These are phyloP conservation scores for Zygoascus tannicola DNA, from an alignment of 805 yeast genomes.

Conservation along the genomic window DNA sequence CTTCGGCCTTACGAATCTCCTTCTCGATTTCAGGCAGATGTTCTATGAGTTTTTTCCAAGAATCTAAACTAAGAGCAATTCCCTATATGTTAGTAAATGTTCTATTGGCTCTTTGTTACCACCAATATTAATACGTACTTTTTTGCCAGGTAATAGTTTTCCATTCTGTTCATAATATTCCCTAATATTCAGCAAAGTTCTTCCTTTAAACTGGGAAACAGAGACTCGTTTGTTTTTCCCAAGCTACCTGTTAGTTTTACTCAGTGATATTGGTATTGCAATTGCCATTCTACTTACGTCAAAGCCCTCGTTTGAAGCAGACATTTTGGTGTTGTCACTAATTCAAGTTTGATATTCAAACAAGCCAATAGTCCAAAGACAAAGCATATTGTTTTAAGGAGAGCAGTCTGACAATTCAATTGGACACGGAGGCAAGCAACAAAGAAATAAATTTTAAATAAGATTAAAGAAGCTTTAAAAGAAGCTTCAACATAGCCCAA, in stretches of 20 bases:
- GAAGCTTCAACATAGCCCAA: background rate
- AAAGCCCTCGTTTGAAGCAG: too few relatives aligned
- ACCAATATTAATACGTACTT: constrained; percentile 33
- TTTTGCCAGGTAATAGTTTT: constrained; percentile 70
- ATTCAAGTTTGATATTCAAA: too few relatives aligned
- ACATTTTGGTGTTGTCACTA: too few relatives aligned
- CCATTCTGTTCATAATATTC: constrained; percentile 59
- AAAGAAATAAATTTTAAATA: background rate
- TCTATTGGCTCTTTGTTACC: background rate
- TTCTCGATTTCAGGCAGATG: constrained; percentile 15
- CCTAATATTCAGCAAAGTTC: constrained; percentile 67
- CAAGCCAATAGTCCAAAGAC: too few relatives aligned
- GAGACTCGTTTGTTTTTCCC: constrained; percentile 61
- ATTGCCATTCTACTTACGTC: too few relatives aligned
- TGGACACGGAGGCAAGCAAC: constrained; percentile 5
- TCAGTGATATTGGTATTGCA: too few relatives aligned
- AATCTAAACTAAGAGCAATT: constrained; percentile 22
- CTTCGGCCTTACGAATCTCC: constrained; percentile 17
- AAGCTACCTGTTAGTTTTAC: too few relatives aligned
- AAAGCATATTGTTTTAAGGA: too few relatives aligned
- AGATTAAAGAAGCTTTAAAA: background rate
- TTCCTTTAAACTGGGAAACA: constrained; percentile 61
- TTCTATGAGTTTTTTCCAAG: constrained; percentile 19
- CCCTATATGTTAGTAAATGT: constrained; percentile 21
- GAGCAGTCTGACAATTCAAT: too few relatives aligned